Conservation (phyloP, 345 rosid species). For the Capsella bursapastoris region DNA sequence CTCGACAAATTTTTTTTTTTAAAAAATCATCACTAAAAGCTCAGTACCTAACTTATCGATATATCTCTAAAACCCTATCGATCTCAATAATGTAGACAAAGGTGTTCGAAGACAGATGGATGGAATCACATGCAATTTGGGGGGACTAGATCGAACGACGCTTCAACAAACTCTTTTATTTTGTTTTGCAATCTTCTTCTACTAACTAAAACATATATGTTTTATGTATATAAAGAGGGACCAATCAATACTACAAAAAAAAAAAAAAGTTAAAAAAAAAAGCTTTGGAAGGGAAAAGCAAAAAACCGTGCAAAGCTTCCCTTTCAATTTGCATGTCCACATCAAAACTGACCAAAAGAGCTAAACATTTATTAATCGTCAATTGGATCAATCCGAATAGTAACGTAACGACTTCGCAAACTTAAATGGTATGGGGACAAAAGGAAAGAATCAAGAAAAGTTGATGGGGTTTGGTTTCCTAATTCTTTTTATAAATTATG, state of each 20-base stretch:
- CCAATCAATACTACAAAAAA: slow-evolving; percentile 28
- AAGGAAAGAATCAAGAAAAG: slow-evolving; percentile 36
- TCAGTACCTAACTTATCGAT: slow-evolving; percentile 25
- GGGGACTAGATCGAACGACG: slow-evolving; percentile 13
- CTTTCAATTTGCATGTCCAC: slow-evolving; percentile 33
- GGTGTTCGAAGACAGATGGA: slow-evolving; percentile 28
- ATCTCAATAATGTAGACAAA: slow-evolving; percentile 34
- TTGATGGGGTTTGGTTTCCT: slow-evolving; percentile 43
- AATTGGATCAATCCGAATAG: slow-evolving; percentile 26
- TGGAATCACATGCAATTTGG: slow-evolving; percentile 38
- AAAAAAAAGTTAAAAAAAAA: slow-evolving; percentile 22
- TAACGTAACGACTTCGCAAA: slow-evolving; percentile 39
- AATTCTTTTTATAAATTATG: neutral
- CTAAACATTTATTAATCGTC: slow-evolving; percentile 28
- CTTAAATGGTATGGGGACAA: slow-evolving; percentile 42
- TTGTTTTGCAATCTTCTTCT: slow-evolving; percentile 5
- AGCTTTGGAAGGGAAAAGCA: too few relatives aligned
- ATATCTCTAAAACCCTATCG: neutral
- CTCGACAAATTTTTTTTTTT: slow-evolving; percentile 7
- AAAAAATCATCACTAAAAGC: slow-evolving; percentile 34
- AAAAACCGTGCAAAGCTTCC: slow-evolving; percentile 41
- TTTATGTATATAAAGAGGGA: slow-evolving; percentile 12
- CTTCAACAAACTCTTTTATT: slow-evolving; percentile 22
- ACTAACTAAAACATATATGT: too few relatives aligned
- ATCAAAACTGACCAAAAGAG: slow-evolving; percentile 41